Evolutionary conservation across 2,329 filamentous ascomycete genomes (phyloP).

Genomic region (Harringtonia lauricola): DNA sequence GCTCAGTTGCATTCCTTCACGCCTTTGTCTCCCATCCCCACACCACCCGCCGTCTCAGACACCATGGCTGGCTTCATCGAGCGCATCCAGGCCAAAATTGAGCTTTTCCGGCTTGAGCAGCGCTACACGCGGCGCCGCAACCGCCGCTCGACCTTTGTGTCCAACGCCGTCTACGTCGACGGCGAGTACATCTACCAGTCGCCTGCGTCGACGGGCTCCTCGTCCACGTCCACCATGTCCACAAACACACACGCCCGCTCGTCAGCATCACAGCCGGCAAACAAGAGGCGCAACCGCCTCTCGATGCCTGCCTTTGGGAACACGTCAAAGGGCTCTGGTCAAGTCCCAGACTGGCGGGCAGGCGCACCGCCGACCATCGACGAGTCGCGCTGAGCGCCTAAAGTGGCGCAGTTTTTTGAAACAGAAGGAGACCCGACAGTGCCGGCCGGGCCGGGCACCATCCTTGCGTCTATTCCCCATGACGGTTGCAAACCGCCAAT

Average conservation of each 20-base stretch:
- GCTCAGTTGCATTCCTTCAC: too few relatives aligned
- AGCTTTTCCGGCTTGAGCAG: conserved; percentile 91
- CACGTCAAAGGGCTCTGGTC: conserved; percentile 21
- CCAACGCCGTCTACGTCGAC: conserved; percentile 84
- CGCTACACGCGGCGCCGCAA: conserved; percentile 82
- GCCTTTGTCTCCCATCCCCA: too few relatives aligned
- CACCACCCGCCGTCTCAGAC: too few relatives aligned
- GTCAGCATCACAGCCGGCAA: too few relatives aligned
- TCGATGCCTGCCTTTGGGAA: conserved; percentile 45
- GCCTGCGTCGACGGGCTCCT: conserved; percentile 47
- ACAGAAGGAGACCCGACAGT: too few relatives aligned
- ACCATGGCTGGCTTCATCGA: conserved; percentile 39
- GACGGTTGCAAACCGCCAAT: neutral
- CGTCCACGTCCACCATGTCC: conserved; percentile 30
- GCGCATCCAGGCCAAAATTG: conserved; percentile 58
- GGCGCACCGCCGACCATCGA: conserved; percentile 6
- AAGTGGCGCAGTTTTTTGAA: too few relatives aligned
- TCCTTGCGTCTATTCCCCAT: neutral
- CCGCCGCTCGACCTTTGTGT: conserved; percentile 80
- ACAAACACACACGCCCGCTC: conserved; percentile 15
- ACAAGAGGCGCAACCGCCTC: conserved; percentile 35
- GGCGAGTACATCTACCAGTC: conserved; percentile 85
- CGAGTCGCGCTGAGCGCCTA: conserved; percentile 5
- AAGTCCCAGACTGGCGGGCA: conserved; percentile 29
- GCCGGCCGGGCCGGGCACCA: too few relatives aligned